Conservation (phyloP, 1,139 yeast genomes). For the Sugiyamaella sp. region DNA sequence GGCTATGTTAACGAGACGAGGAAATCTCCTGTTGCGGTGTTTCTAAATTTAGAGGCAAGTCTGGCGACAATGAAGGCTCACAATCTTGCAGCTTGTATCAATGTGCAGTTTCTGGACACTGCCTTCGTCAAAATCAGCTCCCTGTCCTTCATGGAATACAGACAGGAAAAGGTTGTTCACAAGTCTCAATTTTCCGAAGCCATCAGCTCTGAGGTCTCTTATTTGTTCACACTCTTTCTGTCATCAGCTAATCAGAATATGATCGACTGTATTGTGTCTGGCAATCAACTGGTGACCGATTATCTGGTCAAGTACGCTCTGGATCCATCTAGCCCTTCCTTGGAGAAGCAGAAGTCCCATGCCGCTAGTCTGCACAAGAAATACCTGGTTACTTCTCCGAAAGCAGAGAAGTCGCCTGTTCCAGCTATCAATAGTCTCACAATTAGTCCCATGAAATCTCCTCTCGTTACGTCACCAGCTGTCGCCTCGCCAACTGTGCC, state of each 20-base stretch:
- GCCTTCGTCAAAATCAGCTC: slow-evolving; percentile 29
- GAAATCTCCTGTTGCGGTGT: slow-evolving; percentile 60
- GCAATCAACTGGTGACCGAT: slow-evolving; percentile 34
- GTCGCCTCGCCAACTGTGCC: slow-evolving; percentile 13
- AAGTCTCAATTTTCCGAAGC: slow-evolving; percentile 34
- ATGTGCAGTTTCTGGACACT: slow-evolving; percentile 46
- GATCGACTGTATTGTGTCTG: slow-evolving; percentile 33
- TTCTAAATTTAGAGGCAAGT: slow-evolving; percentile 57
- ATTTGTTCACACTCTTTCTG: slow-evolving; percentile 39
- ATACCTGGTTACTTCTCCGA: slow-evolving; percentile 8
- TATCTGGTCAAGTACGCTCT: slow-evolving; percentile 38
- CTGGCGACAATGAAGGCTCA: slow-evolving; percentile 43
- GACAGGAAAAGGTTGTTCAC: slow-evolving; percentile 33
- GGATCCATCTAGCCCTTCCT: slow-evolving; percentile 5
- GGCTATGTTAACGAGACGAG: slow-evolving; percentile 59
- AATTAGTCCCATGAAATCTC: background rate
- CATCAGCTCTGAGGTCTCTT: slow-evolving; percentile 40
- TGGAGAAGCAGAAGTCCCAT: slow-evolving; percentile 7
- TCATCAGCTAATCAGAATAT: slow-evolving; percentile 38
- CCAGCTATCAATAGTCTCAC: slow-evolving; percentile 5
- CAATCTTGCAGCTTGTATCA: slow-evolving; percentile 52
- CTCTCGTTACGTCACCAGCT: background rate
- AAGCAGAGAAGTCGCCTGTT: background rate
- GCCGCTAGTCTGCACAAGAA: slow-evolving; percentile 17
- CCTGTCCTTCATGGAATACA: slow-evolving; percentile 37